Conservation (phyloP, 805 yeast genomes). For the Candida bentonensis region DNA sequence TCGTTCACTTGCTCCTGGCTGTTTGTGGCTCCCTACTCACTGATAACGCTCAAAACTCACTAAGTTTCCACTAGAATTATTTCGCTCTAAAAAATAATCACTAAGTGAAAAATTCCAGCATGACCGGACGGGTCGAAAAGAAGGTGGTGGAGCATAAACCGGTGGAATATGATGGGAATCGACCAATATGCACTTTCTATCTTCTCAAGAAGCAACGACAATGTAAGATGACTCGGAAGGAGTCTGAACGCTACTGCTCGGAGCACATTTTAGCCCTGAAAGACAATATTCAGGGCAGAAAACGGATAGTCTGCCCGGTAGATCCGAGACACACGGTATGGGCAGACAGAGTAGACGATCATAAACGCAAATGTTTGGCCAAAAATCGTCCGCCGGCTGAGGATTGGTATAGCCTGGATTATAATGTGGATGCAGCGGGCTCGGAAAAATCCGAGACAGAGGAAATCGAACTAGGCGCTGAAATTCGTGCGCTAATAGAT, state of each 20-base stretch:
- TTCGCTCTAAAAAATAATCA: no score
- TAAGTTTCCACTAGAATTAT: no score
- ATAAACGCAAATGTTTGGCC: conserved; percentile 41
- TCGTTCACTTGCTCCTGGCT: no score
- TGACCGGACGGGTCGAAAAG: no score
- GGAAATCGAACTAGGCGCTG: no score
- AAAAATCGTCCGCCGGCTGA: conserved; percentile 20
- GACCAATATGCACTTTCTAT: conserved; percentile 32
- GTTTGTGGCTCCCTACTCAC: no score
- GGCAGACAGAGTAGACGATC: conserved; percentile 40
- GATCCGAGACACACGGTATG: conserved; percentile 66
- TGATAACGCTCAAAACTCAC: no score
- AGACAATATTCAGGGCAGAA: conserved; percentile 13
- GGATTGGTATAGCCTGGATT: conserved; percentile 36
- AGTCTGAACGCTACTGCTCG: conserved; percentile 39
- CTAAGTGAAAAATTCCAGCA: no score
- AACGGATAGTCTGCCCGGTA: conserved; percentile 59
- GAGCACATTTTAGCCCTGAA: conserved; percentile 34
- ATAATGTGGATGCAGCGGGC: conserved; percentile 31
- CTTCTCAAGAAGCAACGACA: conserved; percentile 31
- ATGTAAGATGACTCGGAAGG: conserved; percentile 49
- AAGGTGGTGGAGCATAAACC: no score
- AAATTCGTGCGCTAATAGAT: conserved; percentile 8
- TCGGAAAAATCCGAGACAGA: no score
- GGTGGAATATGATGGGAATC: background rate